Evolutionary conservation across 768 basidiomycete species (phyloP).

Genomic region (Clitopilus passeckerianus): DNA sequence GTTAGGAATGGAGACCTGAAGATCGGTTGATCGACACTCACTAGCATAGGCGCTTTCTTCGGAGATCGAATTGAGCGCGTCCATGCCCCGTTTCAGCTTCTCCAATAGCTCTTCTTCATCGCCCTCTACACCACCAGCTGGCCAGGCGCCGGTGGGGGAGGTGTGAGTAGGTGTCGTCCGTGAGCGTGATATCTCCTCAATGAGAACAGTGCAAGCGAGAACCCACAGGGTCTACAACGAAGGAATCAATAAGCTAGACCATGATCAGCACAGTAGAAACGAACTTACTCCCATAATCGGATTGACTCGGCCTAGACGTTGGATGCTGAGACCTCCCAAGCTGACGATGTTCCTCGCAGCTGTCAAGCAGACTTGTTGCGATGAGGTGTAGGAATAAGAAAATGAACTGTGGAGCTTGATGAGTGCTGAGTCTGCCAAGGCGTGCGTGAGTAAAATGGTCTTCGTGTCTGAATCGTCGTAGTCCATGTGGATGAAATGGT

Average conservation of each 20-base stretch:
- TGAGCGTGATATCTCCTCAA: conserved; percentile 39
- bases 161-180: conserved; percentile 12
- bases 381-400: conserved; percentile 33
- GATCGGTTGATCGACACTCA: conserved; percentile 21
- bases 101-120: conserved; percentile 39
- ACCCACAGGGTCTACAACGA: conserved; percentile 38
- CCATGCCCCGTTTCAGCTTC: conserved; percentile 32
- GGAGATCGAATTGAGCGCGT: conserved; percentile 36
- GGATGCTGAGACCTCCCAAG: conserved; percentile 31
- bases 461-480: conserved; percentile 29
- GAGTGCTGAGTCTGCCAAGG: conserved; percentile 41
- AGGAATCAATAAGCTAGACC: conserved; percentile 3
- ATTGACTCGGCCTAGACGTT: conserved; percentile 35
- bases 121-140: conserved; percentile 15
- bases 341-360: conserved; percentile 39
- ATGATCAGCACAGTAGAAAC: conserved; percentile 3
- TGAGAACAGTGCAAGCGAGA: conserved; percentile 40
- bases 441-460: conserved; percentile 39
- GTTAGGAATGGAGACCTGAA: conserved; percentile 1
- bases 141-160: conserved; percentile 24
- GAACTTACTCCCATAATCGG: conserved; percentile 49
- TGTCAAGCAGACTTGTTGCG: conserved; percentile 36
- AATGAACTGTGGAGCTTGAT: conserved; percentile 51
- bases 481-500: conserved; percentile 16
- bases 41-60: conserved; percentile 40